Base-by-base conservation (phyloP, 352 stramenopile genomes). In the Pythium coloratum region DNA sequence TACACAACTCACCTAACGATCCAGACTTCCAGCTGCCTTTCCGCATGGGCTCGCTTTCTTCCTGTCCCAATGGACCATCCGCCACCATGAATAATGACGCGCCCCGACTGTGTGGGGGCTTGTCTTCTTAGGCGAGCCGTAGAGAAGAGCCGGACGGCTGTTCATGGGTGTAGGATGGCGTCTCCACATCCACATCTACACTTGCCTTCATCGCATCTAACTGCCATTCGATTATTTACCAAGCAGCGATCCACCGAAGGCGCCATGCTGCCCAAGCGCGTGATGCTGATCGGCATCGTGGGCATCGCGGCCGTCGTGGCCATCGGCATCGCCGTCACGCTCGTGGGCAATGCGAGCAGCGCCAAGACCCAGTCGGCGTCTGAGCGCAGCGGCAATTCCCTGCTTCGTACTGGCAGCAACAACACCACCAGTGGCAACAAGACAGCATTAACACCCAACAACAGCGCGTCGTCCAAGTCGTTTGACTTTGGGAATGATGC, bases 261-360 rank as follows among this genome's bases (percentile, higher is more conserved):
- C 33, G 18, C 59, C 42, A 36, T 26, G 20, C 16, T 34, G 18
- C 32, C 59, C 12, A 38, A 42, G 42, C 46, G 49, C 10, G 18
- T 42, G 20, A 14, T 64, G 6, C 28, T 64, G 32, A 28, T 64
- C 26, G 59, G 59, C 33, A 26, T 64, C 59, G 59, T 64, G 47
- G 59, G 46, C 44, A 28, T 64, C 46, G 49, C 59, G 46, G 59
- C 59, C 46, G 33, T 64, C 44, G 46, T 54, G 14, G 59, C 46
- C 7, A 51, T 55, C n/a, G 59, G 32, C 59, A 51, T 64, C 24
- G 59, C 42, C 46, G 47, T 57, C 59, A 34, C 55, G n/a, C 24
- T 64, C 30, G 46, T 51, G 32, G 44, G 49, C 16, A 64, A 64
- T 8, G 55, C 59, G 30, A 36, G 12, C 16, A 38, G 30, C 18